Evolutionary conservation across 768 basidiomycete genomes (phyloP).

Genomic region (Psilocybe azurescens): DNA sequence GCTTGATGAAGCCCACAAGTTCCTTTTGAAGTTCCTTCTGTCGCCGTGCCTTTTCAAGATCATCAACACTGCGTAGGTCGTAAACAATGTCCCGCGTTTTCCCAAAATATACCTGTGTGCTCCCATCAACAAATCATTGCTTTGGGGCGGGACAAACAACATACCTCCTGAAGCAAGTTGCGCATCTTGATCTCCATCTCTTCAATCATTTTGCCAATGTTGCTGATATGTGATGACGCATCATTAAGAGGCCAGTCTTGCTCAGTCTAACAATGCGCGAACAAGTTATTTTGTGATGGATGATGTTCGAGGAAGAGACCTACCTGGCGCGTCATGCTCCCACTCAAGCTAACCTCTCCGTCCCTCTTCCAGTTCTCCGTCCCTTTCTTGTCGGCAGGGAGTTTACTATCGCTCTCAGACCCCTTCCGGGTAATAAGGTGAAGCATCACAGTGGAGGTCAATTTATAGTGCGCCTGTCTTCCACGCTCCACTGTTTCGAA

Average conservation of each 20-base stretch:
- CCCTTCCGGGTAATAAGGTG: constrained; percentile 71
- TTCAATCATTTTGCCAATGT: constrained; percentile 95
- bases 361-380: constrained; percentile 58
- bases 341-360: constrained; percentile 85
- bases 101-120: constrained; percentile 83
- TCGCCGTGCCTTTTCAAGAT: constrained; percentile 79
- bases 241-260: constrained; percentile 87
- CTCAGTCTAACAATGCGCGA: constrained; percentile 61
- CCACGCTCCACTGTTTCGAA: constrained; percentile 95
- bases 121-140: background rate
- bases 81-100: constrained; percentile 96
- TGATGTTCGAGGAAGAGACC: constrained; percentile 24
- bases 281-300: background rate
- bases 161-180: constrained; percentile 87
- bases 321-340: constrained; percentile 98
- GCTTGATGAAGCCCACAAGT: constrained; percentile 85
- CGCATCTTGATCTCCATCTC: constrained; percentile 99
- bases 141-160: constrained; percentile 15
- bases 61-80: constrained; percentile 87
- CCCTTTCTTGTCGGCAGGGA: constrained; percentile 42
- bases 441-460: constrained; percentile 97
- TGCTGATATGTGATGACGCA: constrained; percentile 84
- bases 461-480: constrained; percentile 93
- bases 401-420: constrained; percentile 41
- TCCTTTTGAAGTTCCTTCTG: constrained; percentile 92